Evolutionary conservation across 1,284 basidiomycete genomes (phyloP).

Genomic region (Gomphus bonarii): DNA sequence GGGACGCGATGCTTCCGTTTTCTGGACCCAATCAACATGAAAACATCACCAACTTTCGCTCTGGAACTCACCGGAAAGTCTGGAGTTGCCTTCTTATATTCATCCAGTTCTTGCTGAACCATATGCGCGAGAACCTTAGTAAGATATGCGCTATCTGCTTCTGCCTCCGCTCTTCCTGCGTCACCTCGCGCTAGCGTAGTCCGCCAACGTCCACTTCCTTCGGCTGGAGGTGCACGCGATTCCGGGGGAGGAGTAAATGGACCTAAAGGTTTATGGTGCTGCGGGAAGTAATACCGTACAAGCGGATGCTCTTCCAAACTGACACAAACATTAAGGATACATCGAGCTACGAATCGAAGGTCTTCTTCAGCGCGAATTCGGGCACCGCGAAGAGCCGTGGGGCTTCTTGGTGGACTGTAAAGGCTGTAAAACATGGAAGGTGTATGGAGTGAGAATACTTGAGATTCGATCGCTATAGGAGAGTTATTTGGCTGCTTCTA

Average conservation of each 20-base stretch:
- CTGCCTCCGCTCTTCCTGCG: constrained; percentile 37
- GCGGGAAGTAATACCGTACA: constrained; percentile 89
- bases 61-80: constrained; percentile 67
- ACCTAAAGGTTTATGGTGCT: constrained; percentile 78
- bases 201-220: constrained; percentile 40
- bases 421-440: constrained; percentile 80
- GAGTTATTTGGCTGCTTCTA: constrained; percentile 6
- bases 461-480: constrained; percentile 65
- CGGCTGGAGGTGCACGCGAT: constrained; percentile 47
- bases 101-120: constrained; percentile 76
- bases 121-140: constrained; percentile 73
- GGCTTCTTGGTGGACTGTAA: constrained; percentile 72
- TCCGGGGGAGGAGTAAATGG: constrained; percentile 51
- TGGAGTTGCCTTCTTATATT: constrained; percentile 74
- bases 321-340: constrained; percentile 82
- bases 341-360: constrained; percentile 43
- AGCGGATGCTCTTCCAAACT: constrained; percentile 89
- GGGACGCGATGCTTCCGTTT: constrained; percentile 60
- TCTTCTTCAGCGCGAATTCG: constrained; percentile 74
- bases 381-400: constrained; percentile 47
- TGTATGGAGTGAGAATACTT: constrained; percentile 68
- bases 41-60: not conserved
- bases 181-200: constrained; percentile 25
- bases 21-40: constrained; percentile 22
- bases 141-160: constrained; percentile 43